A percentile compares a stretch with the other conserved stretches of the same genome.
Evolutionary conservation across 768 basidiomycete genomes (phyloP).

Genomic region (Amanita rimosa): DNA sequence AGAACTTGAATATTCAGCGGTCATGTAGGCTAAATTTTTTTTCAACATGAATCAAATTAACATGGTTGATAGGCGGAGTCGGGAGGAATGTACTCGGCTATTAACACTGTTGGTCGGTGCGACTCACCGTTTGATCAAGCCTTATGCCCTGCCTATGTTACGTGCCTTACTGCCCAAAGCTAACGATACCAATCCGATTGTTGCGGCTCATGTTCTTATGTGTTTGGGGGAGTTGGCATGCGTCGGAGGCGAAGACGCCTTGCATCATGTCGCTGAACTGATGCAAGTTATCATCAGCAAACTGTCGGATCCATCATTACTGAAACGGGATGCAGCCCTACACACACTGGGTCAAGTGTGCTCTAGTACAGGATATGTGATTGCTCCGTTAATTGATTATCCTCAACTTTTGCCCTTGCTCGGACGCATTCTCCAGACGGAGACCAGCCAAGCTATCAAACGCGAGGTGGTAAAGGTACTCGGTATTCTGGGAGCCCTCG

Average conservation of each 20-base stretch:
- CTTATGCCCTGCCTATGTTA: slow-evolving; percentile 93
- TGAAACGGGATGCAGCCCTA: slow-evolving; percentile 89
- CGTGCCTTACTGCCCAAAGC: slow-evolving; percentile 86
- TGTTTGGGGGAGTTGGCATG: slow-evolving; percentile 90
- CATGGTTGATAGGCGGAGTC: slow-evolving; percentile 46
- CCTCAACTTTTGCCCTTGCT: slow-evolving; percentile 83
- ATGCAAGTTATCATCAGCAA: slow-evolving; percentile 86
- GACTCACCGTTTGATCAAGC: slow-evolving; percentile 89
- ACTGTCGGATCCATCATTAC: slow-evolving; percentile 78
- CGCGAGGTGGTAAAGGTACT: slow-evolving; percentile 92
- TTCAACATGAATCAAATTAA: slow-evolving; percentile 5
- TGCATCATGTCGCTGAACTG: slow-evolving; percentile 72
- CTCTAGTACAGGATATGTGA: slow-evolving; percentile 91
- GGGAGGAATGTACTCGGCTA: slow-evolving; percentile 88
- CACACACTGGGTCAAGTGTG: slow-evolving; percentile 93
- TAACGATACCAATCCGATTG: slow-evolving; percentile 71
- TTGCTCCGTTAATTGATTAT: slow-evolving; percentile 82
- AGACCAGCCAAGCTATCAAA: slow-evolving; percentile 56
- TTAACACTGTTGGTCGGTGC: slow-evolving; percentile 85
- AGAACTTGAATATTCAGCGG: slow-evolving; percentile 91
- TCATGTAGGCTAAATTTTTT: slow-evolving; percentile 33
- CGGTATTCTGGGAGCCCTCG: slow-evolving; percentile 91
- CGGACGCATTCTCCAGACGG: slow-evolving; percentile 76
- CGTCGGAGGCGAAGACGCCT: slow-evolving; percentile 88
- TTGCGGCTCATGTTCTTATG: slow-evolving; percentile 87